Evolutionary conservation across 208 protist genomes (phyloP).

Genomic region (Acanthamoeba comandoni): DNA sequence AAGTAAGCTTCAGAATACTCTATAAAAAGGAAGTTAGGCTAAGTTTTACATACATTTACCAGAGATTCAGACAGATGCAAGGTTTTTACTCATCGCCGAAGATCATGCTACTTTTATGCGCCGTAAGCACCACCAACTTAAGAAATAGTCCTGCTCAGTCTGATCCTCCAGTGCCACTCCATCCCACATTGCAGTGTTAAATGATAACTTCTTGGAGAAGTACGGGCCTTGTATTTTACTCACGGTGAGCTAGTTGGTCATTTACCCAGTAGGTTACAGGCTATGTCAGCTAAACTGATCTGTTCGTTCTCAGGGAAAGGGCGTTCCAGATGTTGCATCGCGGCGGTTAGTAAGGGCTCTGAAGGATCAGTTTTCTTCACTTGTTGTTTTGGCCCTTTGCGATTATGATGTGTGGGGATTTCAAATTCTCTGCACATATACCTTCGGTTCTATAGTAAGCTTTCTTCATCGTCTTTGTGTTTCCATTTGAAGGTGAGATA

Average conservation of each 20-base stretch:
- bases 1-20: background rate
- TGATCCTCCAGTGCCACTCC: background rate
- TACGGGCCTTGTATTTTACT: slow-evolving; percentile 31
- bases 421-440: slow-evolving; percentile 60
- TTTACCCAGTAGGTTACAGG: background rate
- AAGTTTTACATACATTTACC: background rate
- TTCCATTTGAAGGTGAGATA: background rate
- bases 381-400: slow-evolving; percentile 43
- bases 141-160: background rate
- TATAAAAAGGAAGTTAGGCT: background rate
- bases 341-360: slow-evolving; percentile 29
- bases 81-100: slow-evolving; percentile 54
- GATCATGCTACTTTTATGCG: slow-evolving; percentile 66
- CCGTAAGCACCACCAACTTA: background rate
- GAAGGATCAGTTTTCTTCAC: slow-evolving; percentile 11
- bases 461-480: background rate
- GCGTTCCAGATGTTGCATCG: slow-evolving; percentile 27
- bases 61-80: slow-evolving; percentile 20
- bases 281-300: background rate
- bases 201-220: slow-evolving; percentile 23
- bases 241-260: background rate
- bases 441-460: slow-evolving; percentile 20
- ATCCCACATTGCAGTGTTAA: slow-evolving; percentile 18
- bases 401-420: slow-evolving; percentile 61
- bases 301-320: slow-evolving; percentile 18